Base-by-base conservation (phyloP, 371 early-diverging fungal genomes). In the Mucor sp. region DNA sequence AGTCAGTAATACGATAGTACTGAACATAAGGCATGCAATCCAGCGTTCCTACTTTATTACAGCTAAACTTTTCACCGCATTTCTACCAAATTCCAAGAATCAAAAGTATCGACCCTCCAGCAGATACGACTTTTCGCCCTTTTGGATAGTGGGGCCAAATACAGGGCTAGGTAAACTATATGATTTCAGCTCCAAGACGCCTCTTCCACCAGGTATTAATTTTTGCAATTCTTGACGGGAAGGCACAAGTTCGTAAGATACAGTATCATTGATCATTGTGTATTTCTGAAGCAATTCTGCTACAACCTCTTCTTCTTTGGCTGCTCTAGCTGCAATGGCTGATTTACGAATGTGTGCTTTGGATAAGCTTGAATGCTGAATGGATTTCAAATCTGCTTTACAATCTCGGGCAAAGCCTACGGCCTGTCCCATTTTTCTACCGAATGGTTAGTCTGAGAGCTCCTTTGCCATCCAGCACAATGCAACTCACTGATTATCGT, bases 191-290 rank as follows among this genome's bases (percentile, higher is more conserved):
- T 81, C 78, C 19, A 85, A 68, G 11, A 86, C 76, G 19, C 81
- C 80, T 53, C 89, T 82, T 8, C 89, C 89, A 63, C 83, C 83
- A 17, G 89, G 89, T 62, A 88, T 85, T 61, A 87, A 65, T 17
- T 76, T 77, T 48, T 83, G 80, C 17, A 89, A 62, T 9, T 84
- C 87, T 50, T 85, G 80, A 25, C 82, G 76, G 0, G 76, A 69
- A 7, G 88, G 88, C 0, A 88, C 76, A 28, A 69, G 60, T 44
- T 87, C 84, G 65, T 85, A 89, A 7, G 87, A 71, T 64, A 89
- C 89, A 23, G 86, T 86, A 65, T 89, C 81, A 58, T 89, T 89
- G 27, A 86, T 80, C 75, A 81, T 82, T 19, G 80, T 77, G 57
- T 78, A 87, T 19, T 76, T 74, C 4, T 70, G 63, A 27, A 81